Evolutionary conservation across 805 yeast species (phyloP).

Genomic region (Candida jianshihensis): DNA sequence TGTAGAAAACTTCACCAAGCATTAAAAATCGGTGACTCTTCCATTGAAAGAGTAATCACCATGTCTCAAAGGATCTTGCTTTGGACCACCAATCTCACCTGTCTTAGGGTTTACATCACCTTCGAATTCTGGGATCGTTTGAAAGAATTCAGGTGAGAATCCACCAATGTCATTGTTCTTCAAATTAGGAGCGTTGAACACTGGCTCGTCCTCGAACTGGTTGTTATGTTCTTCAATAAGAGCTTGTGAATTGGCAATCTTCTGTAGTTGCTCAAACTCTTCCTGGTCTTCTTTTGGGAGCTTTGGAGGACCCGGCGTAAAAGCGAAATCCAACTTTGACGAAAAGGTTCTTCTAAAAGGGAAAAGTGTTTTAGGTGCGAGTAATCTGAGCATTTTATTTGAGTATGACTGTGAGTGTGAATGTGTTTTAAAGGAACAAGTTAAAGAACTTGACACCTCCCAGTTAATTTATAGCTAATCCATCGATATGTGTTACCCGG

Average conservation of each 20-base stretch:
- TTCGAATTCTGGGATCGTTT: slow-evolving; percentile 89
- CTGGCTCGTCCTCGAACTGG: slow-evolving; percentile 29
- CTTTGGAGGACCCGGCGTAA: slow-evolving; percentile 50
- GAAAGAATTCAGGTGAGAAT: slow-evolving; percentile 61
- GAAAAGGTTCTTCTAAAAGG: slow-evolving; percentile 12
- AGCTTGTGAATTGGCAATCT: slow-evolving; percentile 69
- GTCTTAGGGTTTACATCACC: slow-evolving; percentile 91
- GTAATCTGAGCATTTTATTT: neutral
- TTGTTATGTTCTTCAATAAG: slow-evolving; percentile 71
- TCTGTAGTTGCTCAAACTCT: slow-evolving; percentile 85
- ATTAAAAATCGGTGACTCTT: slow-evolving; percentile 85
- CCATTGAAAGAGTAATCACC: slow-evolving; percentile 96
- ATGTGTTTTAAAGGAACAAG: too few relatives aligned
- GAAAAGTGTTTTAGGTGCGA: neutral
- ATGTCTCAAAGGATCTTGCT: slow-evolving; percentile 89
- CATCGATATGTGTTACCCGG: too few relatives aligned
- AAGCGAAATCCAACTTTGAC: slow-evolving; percentile 14
- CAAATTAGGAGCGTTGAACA: slow-evolving; percentile 27
- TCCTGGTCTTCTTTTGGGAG: slow-evolving; percentile 78
- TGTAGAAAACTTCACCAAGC: too few relatives aligned
- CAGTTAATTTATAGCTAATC: too few relatives aligned
- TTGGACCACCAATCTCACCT: slow-evolving; percentile 96
- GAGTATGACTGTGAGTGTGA: too few relatives aligned
- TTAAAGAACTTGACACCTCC: too few relatives aligned
- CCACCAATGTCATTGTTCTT: slow-evolving; percentile 51